These are phyloP conservation scores for Maudiozyma barnettii DNA, from an alignment of 805 yeast species.

Conservation along the genomic window DNA sequence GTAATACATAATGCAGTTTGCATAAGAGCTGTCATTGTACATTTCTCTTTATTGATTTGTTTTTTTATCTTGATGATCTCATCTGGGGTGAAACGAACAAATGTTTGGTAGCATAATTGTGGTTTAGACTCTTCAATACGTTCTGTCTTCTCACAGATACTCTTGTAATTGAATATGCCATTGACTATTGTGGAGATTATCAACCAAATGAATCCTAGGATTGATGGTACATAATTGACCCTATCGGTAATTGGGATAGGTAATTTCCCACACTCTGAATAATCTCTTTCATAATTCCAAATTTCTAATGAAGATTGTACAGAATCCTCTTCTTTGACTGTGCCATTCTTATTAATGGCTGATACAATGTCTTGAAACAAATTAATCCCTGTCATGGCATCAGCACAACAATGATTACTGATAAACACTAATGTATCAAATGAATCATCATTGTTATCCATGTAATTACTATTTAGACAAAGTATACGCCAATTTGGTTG, in stretches of 20 bases:
- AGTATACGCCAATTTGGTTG: slow-evolving; percentile 22
- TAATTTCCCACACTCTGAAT: slow-evolving; percentile 2
- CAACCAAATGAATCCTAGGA: slow-evolving; percentile 9
- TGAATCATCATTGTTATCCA: background rate
- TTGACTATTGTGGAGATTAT: slow-evolving; percentile 8
- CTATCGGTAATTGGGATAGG: slow-evolving; percentile 18
- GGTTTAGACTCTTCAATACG: slow-evolving; percentile 2
- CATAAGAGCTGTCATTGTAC: slow-evolving; percentile 21
- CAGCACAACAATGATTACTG: slow-evolving; percentile 20
- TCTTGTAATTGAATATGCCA: slow-evolving; percentile 9
- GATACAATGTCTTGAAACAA: slow-evolving; percentile 16
- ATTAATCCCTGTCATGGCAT: slow-evolving; percentile 18
- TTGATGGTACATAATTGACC: slow-evolving; percentile 13
- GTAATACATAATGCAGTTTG: slow-evolving; percentile 19
- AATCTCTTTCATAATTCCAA: background rate
- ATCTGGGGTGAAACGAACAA: slow-evolving; percentile 8
- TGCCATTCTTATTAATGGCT: slow-evolving; percentile 4
- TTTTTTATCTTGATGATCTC: slow-evolving; percentile 9
- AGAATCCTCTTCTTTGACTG: background rate
- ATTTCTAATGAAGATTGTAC: background rate
- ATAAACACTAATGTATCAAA: slow-evolving; percentile 10
- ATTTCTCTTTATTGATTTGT: slow-evolving; percentile 6
- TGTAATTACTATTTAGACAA: slow-evolving; percentile 7
- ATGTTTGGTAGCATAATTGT: slow-evolving; percentile 7
- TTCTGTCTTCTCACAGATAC: slow-evolving; percentile 7